Conservation (phyloP, 129 eudicot genomes). For the Lactuca saligna region DNA sequence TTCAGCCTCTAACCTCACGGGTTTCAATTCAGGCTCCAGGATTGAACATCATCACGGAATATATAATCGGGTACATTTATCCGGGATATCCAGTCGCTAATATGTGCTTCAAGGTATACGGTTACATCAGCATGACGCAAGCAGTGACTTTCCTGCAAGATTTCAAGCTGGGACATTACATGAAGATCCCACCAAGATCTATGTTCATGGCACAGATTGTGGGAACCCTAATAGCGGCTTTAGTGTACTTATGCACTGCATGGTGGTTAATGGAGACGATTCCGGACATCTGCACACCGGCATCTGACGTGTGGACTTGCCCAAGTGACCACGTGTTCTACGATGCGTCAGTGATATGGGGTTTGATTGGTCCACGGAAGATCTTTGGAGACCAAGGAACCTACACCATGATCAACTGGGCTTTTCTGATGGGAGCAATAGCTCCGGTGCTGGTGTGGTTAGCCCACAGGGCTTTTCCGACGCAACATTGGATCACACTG, state of each 20-base stretch:
- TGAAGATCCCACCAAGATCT: constrained; percentile 86
- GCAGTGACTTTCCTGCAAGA: constrained; percentile 86
- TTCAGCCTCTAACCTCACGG: not conserved
- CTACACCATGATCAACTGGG: constrained; percentile 74
- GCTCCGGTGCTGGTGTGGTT: constrained; percentile 89
- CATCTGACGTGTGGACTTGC: constrained; percentile 79
- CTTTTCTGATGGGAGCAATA: constrained; percentile 72
- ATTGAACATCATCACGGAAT: constrained; percentile 86
- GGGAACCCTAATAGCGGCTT: constrained; percentile 64
- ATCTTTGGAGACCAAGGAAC: constrained; percentile 84
- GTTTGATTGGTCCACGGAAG: constrained; percentile 80
- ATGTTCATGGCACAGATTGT: constrained; percentile 95
- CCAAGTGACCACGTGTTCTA: constrained; percentile 75
- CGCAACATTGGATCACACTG: constrained; percentile 69
- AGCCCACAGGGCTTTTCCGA: constrained; percentile 72
- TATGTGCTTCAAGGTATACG: constrained; percentile 98
- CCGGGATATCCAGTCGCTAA: constrained; percentile 98
- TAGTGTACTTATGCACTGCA: constrained; percentile 73
- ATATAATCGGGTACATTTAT: constrained; percentile 89
- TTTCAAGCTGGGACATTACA: constrained; percentile 91
- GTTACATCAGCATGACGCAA: constrained; percentile 92
- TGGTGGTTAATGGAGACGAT: constrained; percentile 93
- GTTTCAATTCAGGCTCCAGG: constrained; percentile 64
- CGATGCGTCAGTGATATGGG: constrained; percentile 93
- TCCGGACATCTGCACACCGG: constrained; percentile 59